phyloP scores from a whole-genome alignment of 2,329 filamentous ascomycete species.

The Stagonosporopsis vannaccii region DNA sequence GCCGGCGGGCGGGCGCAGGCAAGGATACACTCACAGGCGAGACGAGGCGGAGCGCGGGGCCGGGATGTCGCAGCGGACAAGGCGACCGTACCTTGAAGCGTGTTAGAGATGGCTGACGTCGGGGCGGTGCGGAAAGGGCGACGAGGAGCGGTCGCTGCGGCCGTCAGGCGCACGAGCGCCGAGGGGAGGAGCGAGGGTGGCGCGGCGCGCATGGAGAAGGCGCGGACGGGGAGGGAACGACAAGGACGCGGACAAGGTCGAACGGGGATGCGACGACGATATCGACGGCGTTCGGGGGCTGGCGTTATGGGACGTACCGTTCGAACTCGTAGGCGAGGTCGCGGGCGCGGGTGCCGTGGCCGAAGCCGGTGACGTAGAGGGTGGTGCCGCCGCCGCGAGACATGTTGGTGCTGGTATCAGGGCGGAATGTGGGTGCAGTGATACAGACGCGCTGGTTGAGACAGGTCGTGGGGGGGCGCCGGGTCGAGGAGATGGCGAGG shows the following conservation, averaged over 20 bases:
- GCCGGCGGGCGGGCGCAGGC: slow-evolving; percentile 4
- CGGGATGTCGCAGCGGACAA: slow-evolving; percentile 98
- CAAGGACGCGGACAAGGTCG: slow-evolving; percentile 31
- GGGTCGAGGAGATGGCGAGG: slow-evolving; percentile 22
- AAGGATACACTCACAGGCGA: slow-evolving; percentile 81
- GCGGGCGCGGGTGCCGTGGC: slow-evolving; percentile 96
- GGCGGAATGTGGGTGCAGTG: slow-evolving; percentile 15
- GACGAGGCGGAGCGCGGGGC: slow-evolving; percentile 92
- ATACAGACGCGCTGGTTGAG: slow-evolving; percentile 22
- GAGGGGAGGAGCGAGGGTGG: slow-evolving; percentile 15
- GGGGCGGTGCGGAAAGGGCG: slow-evolving; percentile 26
- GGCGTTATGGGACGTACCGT: slow-evolving; percentile 83
- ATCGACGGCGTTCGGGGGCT: slow-evolving; percentile 45
- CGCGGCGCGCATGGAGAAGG: background rate
- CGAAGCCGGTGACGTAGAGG: slow-evolving; percentile 98
- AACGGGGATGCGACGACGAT: slow-evolving; percentile 48
- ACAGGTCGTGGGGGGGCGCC: slow-evolving; percentile 17
- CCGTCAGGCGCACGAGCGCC: slow-evolving; percentile 12
- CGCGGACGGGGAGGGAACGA: background rate
- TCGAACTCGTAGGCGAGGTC: slow-evolving; percentile 99
- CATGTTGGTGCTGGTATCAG: slow-evolving; percentile 61
- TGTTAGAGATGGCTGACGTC: slow-evolving; percentile 52
- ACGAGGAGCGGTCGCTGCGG: slow-evolving; percentile 37
- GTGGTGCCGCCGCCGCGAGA: slow-evolving; percentile 91
- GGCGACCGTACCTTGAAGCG: slow-evolving; percentile 83